Percentiles rank a stretch among this genome's conserved stretches.
These are phyloP conservation scores for Candida sanyaensis DNA, from an alignment of 1,139 yeast species.

Conservation along the genomic window DNA sequence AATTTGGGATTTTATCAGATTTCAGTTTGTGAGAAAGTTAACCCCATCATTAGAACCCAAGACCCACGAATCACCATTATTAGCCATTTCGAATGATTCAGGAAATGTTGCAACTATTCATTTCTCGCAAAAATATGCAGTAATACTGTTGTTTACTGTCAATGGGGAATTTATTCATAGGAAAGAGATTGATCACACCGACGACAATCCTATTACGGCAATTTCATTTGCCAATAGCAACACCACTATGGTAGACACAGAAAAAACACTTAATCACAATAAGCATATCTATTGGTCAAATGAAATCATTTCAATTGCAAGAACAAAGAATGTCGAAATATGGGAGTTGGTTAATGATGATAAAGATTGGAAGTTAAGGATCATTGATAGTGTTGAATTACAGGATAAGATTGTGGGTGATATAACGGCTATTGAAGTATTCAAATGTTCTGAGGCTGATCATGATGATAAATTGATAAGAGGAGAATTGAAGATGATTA, in stretches of 20 bases:
- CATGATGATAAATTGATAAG: constrained; percentile 36
- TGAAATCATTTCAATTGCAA: constrained; percentile 33
- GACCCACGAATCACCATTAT: constrained; percentile 18
- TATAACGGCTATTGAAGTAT: constrained; percentile 29
- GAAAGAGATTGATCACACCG: constrained; percentile 17
- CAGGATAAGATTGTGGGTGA: constrained; percentile 16
- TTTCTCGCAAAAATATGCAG: constrained; percentile 15
- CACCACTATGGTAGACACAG: constrained; percentile 28
- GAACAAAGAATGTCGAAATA: constrained; percentile 22
- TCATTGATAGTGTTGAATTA: constrained; percentile 21
- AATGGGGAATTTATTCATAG: constrained; percentile 51
- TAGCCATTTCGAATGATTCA: constrained; percentile 54
- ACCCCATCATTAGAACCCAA: constrained; percentile 12
- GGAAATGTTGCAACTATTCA: constrained; percentile 51
- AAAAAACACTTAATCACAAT: constrained; percentile 22
- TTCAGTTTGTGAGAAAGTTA: constrained; percentile 49
- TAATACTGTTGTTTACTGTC: constrained; percentile 45
- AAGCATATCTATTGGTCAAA: constrained; percentile 42
- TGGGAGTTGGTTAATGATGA: constrained; percentile 26
- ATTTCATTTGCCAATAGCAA: constrained; percentile 37
- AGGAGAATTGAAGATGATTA: constrained; percentile 31
- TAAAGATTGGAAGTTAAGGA: constrained; percentile 25
- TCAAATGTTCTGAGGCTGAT: constrained; percentile 35
- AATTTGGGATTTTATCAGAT: constrained; percentile 61
- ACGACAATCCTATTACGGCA: constrained; percentile 17